Conservation (phyloP, 768 basidiomycete genomes). For the Podaxis sp. region DNA sequence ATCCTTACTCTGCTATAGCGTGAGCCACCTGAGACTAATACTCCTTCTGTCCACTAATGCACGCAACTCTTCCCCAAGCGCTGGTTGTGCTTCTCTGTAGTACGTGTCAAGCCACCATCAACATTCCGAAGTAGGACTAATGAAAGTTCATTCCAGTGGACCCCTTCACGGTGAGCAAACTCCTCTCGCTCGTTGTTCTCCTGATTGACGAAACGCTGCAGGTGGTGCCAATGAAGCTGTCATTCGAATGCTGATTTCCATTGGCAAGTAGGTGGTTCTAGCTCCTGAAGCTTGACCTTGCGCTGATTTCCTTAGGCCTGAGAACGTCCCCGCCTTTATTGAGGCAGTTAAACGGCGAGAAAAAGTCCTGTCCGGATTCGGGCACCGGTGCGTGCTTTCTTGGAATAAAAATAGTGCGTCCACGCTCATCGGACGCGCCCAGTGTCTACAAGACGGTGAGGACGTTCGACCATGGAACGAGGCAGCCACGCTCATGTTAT, state of each 20-base stretch:
- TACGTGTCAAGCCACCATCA: constrained; percentile 36
- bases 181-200: neutral
- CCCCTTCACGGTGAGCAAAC: constrained; percentile 58
- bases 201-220: constrained; percentile 21
- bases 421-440: neutral
- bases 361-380: constrained; percentile 88
- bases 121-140: constrained; percentile 6
- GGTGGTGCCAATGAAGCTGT: constrained; percentile 94
- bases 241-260: constrained; percentile 89
- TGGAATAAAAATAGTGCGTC: neutral
- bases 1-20: constrained; percentile 87
- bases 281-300: neutral
- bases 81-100: constrained; percentile 89
- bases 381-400: constrained; percentile 51
- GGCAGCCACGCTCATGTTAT: constrained; percentile 7
- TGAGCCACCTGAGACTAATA: constrained; percentile 31
- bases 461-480: constrained; percentile 2
- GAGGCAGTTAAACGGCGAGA: constrained; percentile 87
- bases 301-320: constrained; percentile 46
- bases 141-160: constrained; percentile 42
- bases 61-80: constrained; percentile 37
- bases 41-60: neutral
- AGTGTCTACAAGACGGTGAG: constrained; percentile 71
- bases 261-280: constrained; percentile 61
- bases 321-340: constrained; percentile 82